Base-by-base conservation (phyloP, 345 rosid genomes). In the Pistacia vera region DNA sequence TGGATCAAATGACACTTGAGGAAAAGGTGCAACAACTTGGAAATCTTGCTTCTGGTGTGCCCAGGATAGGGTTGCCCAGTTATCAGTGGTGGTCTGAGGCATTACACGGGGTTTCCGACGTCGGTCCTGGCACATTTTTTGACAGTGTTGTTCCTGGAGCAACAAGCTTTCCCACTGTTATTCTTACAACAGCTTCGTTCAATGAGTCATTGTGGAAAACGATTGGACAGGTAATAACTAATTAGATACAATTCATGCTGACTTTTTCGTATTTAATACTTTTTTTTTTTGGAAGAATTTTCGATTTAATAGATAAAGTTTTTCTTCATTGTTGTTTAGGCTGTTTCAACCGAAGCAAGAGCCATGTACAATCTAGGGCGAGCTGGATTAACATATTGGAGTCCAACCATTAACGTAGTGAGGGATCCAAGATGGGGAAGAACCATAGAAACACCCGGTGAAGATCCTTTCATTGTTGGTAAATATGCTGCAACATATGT, bases 401-500 rank as follows among this genome's bases (percentile, higher is more conserved):
- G 81, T 33, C 83, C 83, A 0, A 70, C 66, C 44, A 66, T 87
- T 63, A 85, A 87, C 63, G 70, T 88, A 17, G 81, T 84, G 22
- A 58, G 90, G 36, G 90, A 89, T 63, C 92, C 90, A 0, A 81
- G 88, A 63, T 89, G 87, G 91, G 88, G 87, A 8, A 79, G 88
- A 11, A 84, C 77, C 16, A 84, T 78, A 46, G 92, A 87, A 75
- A 89, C 88, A 7, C 84, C 86, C 3, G 91, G 91, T 1, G 89
- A 89, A 67, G 93, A 87, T 41, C 66, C 93, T 89, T 33, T 73
- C 79, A 16, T 89, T 1, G 78, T 82, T 11, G 79, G 81, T 0
- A 80, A 36, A 25, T 87, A 84, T 68, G 91, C 80, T 5, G 84
- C 79, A 46, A 83, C 81, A 8, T 87, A 82, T 60, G 87, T 86